These are phyloP conservation scores for Hyaloperonospora arabidopsidis DNA, from an alignment of 352 stramenopile genomes.

Conservation along the genomic window DNA sequence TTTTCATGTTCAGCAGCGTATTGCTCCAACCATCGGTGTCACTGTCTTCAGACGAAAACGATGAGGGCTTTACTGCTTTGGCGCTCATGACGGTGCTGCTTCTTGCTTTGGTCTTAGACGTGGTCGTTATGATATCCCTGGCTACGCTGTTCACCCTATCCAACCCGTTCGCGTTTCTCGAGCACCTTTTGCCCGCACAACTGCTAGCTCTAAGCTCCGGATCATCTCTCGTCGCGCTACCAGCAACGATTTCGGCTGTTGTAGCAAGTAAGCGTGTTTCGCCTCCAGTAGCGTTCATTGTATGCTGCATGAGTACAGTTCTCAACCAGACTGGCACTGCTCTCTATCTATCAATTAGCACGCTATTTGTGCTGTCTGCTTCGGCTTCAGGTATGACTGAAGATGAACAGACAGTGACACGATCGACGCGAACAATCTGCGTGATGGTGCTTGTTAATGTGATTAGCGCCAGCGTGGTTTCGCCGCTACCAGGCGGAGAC, in stretches of 20 bases:
- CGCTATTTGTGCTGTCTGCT: slow-evolving; percentile 39
- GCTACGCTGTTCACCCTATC: slow-evolving; percentile 33
- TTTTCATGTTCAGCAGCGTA: slow-evolving; percentile 35
- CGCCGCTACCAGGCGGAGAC: slow-evolving; percentile 34
- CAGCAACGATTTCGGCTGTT: slow-evolving; percentile 44
- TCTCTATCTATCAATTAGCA: slow-evolving; percentile 42
- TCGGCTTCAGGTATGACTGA: slow-evolving; percentile 13
- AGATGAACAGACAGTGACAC: slow-evolving; percentile 13
- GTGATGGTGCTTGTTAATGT: slow-evolving; percentile 33
- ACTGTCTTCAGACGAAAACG: slow-evolving; percentile 1
- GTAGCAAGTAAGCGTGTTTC: slow-evolving; percentile 45
- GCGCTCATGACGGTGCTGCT: slow-evolving; percentile 40
- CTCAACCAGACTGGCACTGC: slow-evolving; percentile 64
- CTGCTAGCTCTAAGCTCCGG: slow-evolving; percentile 42
- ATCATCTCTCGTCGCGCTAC: slow-evolving; percentile 46
- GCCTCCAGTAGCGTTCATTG: slow-evolving; percentile 46
- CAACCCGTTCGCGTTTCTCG: slow-evolving; percentile 43
- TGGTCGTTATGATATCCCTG: slow-evolving; percentile 34
- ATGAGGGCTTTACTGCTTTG: slow-evolving; percentile 27
- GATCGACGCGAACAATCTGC: slow-evolving; percentile 24
- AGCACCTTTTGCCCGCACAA: slow-evolving; percentile 40
- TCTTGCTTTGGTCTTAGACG: slow-evolving; percentile 35
- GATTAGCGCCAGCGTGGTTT: slow-evolving; percentile 31
- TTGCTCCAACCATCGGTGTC: slow-evolving; percentile 27
- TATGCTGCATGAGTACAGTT: slow-evolving; percentile 36